Percentiles rank a stretch among this genome's conserved stretches.
Evolutionary conservation across 257 asterid genomes (phyloP).

Genomic region (Salvia rosmarinus): DNA sequence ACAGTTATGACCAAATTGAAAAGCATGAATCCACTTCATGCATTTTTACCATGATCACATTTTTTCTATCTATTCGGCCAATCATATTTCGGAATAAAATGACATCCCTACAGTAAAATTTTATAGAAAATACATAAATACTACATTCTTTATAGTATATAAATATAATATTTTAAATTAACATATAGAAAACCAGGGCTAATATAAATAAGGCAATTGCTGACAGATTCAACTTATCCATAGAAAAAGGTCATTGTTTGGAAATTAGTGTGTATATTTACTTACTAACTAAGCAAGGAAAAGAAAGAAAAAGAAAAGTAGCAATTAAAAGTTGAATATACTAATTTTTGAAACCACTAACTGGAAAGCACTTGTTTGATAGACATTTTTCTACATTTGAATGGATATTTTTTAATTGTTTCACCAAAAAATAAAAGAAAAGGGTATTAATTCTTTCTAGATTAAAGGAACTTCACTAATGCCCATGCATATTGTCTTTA

Average conservation of each 20-base stretch:
- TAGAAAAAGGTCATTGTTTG: conserved; percentile 23
- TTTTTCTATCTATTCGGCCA: no score
- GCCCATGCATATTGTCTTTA: conserved; percentile 23
- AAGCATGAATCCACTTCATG: no score
- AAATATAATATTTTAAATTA: no score
- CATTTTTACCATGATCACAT: no score
- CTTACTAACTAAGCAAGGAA: conserved; percentile 47
- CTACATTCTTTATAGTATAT: no score
- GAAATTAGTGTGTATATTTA: neutral
- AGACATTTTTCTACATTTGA: neutral
- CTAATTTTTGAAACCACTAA: conserved; percentile 20
- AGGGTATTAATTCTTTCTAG: conserved; percentile 12
- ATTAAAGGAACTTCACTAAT: conserved; percentile 34
- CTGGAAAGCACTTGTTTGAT: conserved; percentile 20
- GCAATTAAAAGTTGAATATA: conserved; percentile 15
- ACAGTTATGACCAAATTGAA: no score
- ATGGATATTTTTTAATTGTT: neutral
- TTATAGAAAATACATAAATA: no score
- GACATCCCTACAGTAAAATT: no score
- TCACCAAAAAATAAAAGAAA: conserved; percentile 10
- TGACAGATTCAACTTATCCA: conserved; percentile 34
- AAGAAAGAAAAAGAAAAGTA: neutral
- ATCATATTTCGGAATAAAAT: no score
- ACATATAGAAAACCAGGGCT: no score
- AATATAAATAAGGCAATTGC: conserved; percentile 5